Conservation (phyloP, 306 rosid genomes). For the Citrullus colocynthis region DNA sequence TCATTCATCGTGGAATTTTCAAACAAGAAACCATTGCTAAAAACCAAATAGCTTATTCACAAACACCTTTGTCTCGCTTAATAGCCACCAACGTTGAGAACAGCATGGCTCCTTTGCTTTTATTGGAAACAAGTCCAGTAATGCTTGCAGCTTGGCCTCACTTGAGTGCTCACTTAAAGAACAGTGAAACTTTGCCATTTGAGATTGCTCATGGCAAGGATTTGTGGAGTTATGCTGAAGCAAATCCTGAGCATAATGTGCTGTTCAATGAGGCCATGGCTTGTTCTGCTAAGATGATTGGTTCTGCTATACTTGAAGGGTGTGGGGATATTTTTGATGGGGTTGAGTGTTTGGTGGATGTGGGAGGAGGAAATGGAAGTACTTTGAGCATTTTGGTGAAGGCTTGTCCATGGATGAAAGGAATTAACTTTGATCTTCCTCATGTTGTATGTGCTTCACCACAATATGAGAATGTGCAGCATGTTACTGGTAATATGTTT, state of each 20-base stretch:
- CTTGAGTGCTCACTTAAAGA: slow-evolving; percentile 11
- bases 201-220: slow-evolving; percentile 35
- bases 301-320: slow-evolving; percentile 11
- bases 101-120: slow-evolving; percentile 13
- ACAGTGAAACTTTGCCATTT: slow-evolving; percentile 15
- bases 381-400: slow-evolving; percentile 14
- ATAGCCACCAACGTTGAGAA: slow-evolving; percentile 5
- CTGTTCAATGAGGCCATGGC: slow-evolving; percentile 64
- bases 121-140: slow-evolving; percentile 12
- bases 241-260: slow-evolving; percentile 16
- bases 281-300: slow-evolving; percentile 17
- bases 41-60: slow-evolving; percentile 7
- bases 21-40: slow-evolving; percentile 5
- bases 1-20: slow-evolving; percentile 29
- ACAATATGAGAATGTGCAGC: slow-evolving; percentile 13
- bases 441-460: slow-evolving; percentile 34
- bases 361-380: slow-evolving; percentile 67
- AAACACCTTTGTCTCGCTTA: slow-evolving; percentile 17
- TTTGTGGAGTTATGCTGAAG: slow-evolving; percentile 25
- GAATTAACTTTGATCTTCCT: slow-evolving; percentile 60
- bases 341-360: slow-evolving; percentile 42
- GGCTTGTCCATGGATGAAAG: slow-evolving; percentile 32
- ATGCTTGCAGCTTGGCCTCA: slow-evolving; percentile 25
- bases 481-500: slow-evolving; percentile 62
- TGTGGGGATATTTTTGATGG: slow-evolving; percentile 37